A percentile compares a stretch with the other conserved stretches of the same genome.
Conservation (phyloP, 2,329 filamentous ascomycete genomes). For the Zalaria sp. region DNA sequence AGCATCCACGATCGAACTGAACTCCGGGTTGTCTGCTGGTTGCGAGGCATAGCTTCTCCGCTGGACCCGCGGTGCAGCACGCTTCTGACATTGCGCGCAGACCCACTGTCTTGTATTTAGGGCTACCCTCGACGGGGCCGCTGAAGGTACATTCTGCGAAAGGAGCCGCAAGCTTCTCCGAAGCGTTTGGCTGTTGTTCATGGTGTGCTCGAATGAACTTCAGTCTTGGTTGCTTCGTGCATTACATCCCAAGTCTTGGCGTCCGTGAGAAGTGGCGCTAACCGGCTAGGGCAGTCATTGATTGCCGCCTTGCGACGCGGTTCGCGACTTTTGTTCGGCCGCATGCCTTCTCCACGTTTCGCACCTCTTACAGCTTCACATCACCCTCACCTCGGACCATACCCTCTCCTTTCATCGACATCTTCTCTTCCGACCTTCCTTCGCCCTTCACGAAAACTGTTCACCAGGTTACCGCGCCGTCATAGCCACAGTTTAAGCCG, state of each 20-base stretch:
- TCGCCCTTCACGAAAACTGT: too few relatives aligned
- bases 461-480: background rate
- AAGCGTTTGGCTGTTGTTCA: background rate
- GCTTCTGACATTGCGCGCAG: slow-evolving; percentile 16
- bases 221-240: background rate
- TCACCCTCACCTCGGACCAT: too few relatives aligned
- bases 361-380: too few relatives aligned
- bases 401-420: too few relatives aligned
- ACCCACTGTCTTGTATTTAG: slow-evolving; percentile 1
- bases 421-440: too few relatives aligned
- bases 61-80: slow-evolving; percentile 12
- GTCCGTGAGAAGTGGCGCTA: too few relatives aligned
- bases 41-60: slow-evolving; percentile 23
- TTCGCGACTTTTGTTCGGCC: too few relatives aligned
- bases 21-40: slow-evolving; percentile 61
- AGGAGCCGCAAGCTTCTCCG: background rate
- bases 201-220: background rate
- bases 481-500: background rate
- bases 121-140: background rate
- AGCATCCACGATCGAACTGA: slow-evolving; percentile 75
- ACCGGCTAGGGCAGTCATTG: too few relatives aligned
- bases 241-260: too few relatives aligned
- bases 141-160: background rate
- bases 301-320: too few relatives aligned
- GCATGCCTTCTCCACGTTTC: too few relatives aligned